phyloP scores from a whole-genome alignment of 2,329 filamentous ascomycete genomes.

The Aspergillus costaricaensis region DNA sequence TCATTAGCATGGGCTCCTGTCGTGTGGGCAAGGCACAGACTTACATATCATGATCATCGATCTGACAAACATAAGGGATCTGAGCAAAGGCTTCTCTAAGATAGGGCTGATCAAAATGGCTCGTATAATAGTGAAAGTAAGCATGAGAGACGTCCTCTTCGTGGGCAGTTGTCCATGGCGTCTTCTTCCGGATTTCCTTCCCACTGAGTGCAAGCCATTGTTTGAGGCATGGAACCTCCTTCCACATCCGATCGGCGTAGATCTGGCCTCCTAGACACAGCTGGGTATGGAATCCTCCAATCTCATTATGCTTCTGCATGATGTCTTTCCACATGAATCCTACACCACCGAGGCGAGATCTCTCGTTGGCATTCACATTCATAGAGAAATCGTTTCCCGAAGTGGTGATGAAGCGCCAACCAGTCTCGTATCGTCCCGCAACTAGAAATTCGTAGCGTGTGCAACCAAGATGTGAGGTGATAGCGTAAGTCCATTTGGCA shows the following conservation, averaged over 20 bases:
- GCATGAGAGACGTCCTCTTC: slow-evolving; percentile 95
- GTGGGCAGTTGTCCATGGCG: slow-evolving; percentile 88
- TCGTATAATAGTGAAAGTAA: slow-evolving; percentile 99
- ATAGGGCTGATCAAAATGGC: slow-evolving; percentile 96
- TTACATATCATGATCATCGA: slow-evolving; percentile 98
- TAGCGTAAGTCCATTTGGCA: slow-evolving; percentile 95
- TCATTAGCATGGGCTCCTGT: slow-evolving; percentile 16
- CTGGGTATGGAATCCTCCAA: slow-evolving; percentile 92
- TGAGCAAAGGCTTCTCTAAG: slow-evolving; percentile 94
- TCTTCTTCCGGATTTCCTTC: slow-evolving; percentile 87
- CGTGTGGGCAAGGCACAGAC: slow-evolving; percentile 41
- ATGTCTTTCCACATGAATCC: slow-evolving; percentile 99
- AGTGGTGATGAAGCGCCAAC: slow-evolving; percentile 94
- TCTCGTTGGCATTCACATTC: slow-evolving; percentile 81
- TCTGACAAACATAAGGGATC: slow-evolving; percentile 88
- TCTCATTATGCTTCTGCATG: slow-evolving; percentile 94
- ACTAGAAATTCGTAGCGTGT: slow-evolving; percentile 98
- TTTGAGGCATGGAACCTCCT: slow-evolving; percentile 87
- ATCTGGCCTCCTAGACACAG: slow-evolving; percentile 92
- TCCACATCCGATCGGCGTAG: slow-evolving; percentile 93
- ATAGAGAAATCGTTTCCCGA: slow-evolving; percentile 95
- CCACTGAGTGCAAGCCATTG: slow-evolving; percentile 94
- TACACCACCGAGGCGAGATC: slow-evolving; percentile 80
- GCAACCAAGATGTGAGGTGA: slow-evolving; percentile 94
- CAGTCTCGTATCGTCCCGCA: slow-evolving; percentile 83